Conservation (phyloP, 345 rosid species). For the Euphorbia tirucalli region DNA sequence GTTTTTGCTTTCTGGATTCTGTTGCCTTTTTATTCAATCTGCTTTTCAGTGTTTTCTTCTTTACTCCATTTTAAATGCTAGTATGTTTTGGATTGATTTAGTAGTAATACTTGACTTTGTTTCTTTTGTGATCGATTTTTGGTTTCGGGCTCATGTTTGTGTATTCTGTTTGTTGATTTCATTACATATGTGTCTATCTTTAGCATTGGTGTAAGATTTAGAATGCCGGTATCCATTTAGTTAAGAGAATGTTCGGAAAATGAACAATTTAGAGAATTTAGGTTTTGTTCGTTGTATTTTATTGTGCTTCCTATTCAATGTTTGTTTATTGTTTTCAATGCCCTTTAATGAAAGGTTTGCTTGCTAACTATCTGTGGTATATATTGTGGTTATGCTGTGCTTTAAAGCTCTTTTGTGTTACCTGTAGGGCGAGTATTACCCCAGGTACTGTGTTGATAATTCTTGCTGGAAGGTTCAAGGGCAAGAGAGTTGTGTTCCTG, state of each 20-base stretch:
- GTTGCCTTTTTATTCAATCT: not conserved
- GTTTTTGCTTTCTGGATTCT: not conserved
- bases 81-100: not conserved
- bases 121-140: too few species aligned
- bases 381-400: not conserved
- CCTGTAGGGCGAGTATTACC: slow-evolving; percentile 55
- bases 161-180: not conserved
- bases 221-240: not conserved
- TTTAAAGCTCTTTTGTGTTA: not conserved
- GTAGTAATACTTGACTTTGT: too few species aligned
- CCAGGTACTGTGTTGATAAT: slow-evolving; percentile 72
- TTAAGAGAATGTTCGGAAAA: not conserved
- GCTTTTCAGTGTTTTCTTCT: not conserved
- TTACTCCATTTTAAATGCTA: not conserved
- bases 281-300: too few species aligned
- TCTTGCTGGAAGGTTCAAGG: slow-evolving; percentile 83
- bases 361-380: not conserved
- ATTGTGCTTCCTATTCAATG: not conserved
- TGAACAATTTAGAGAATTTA: not conserved
- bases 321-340: not conserved
- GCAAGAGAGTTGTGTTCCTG: slow-evolving; percentile 80
- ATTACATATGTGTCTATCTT: too few species aligned
- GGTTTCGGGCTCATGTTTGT: too few species aligned
- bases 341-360: too few species aligned
- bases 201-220: not conserved